phyloP scores from a whole-genome alignment of 1,139 yeast species.

The Candida sanyaensis region DNA sequence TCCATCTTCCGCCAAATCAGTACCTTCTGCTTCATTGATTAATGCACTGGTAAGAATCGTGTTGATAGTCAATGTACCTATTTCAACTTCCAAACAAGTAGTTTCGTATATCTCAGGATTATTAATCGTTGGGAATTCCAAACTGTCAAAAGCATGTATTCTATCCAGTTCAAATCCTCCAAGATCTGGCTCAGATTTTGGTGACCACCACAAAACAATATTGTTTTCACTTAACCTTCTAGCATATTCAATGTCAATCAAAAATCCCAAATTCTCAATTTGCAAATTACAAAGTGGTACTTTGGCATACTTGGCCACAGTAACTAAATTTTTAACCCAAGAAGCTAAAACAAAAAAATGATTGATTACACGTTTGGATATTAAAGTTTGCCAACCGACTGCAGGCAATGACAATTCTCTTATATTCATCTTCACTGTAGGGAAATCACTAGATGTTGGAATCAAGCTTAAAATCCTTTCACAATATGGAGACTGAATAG shows the following conservation, averaged over 20 bases:
- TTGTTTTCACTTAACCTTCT: conserved; percentile 66
- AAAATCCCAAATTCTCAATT: conserved; percentile 71
- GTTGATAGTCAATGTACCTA: conserved; percentile 80
- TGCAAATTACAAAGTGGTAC: conserved; percentile 86
- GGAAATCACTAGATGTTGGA: conserved; percentile 56
- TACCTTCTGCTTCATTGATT: conserved; percentile 88
- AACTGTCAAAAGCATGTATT: conserved; percentile 53
- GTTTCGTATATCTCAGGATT: conserved; percentile 79
- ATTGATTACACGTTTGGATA: conserved; percentile 67
- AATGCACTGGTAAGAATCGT: conserved; percentile 83
- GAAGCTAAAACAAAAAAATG: conserved; percentile 75
- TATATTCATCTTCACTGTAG: conserved; percentile 61
- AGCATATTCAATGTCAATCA: conserved; percentile 87
- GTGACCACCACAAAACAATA: conserved; percentile 93
- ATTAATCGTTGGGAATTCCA: conserved; percentile 73
- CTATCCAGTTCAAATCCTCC: conserved; percentile 80
- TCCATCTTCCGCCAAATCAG: conserved; percentile 66
- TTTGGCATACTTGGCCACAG: conserved; percentile 70
- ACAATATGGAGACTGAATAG: conserved; percentile 73
- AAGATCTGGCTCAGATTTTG: conserved; percentile 75
- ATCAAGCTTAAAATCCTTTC: conserved; percentile 44
- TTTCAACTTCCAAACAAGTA: conserved; percentile 76
- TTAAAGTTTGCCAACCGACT: conserved; percentile 80
- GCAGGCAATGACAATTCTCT: conserved; percentile 67
- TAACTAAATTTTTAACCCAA: conserved; percentile 69